Percentiles rank a stretch among this genome's conserved stretches.
Evolutionary conservation across 306 rosid species (phyloP).

Genomic region (Hippophae rhamnoides): DNA sequence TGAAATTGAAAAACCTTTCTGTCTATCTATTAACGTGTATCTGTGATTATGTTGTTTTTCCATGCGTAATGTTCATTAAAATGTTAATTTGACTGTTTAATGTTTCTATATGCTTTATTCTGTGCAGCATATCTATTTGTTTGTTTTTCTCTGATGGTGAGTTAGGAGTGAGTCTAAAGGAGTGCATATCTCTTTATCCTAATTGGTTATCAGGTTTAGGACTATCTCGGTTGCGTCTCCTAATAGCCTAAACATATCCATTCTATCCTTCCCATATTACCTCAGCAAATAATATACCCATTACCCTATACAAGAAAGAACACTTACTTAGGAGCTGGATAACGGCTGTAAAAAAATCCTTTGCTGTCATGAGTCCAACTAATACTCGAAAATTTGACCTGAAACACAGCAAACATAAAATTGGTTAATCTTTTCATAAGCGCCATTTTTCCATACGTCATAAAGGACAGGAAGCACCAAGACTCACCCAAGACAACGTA

Average conservation of each 20-base stretch:
- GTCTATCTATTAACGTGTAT: too few relatives aligned
- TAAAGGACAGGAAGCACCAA: neutral
- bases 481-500: slow-evolving; percentile 74
- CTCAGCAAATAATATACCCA: neutral
- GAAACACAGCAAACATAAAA: slow-evolving; percentile 24
- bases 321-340: slow-evolving; percentile 82
- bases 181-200: too few relatives aligned
- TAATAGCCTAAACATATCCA: neutral
- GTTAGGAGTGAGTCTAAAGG: too few relatives aligned
- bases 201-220: too few relatives aligned
- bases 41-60: too few relatives aligned
- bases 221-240: neutral
- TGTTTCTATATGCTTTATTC: too few relatives aligned
- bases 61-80: too few relatives aligned
- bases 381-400: slow-evolving; percentile 77
- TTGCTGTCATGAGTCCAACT: slow-evolving; percentile 84
- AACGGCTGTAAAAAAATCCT: slow-evolving; percentile 88
- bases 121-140: too few relatives aligned
- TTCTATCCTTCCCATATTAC: neutral
- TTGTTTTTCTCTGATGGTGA: too few relatives aligned
- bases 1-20: too few relatives aligned
- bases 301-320: neutral
- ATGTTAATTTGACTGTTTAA: too few relatives aligned
- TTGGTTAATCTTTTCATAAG: neutral
- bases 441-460: neutral